Evolutionary conservation across 129 eudicot species (phyloP).

Genomic region (Ambrosia artemisiifolia): DNA sequence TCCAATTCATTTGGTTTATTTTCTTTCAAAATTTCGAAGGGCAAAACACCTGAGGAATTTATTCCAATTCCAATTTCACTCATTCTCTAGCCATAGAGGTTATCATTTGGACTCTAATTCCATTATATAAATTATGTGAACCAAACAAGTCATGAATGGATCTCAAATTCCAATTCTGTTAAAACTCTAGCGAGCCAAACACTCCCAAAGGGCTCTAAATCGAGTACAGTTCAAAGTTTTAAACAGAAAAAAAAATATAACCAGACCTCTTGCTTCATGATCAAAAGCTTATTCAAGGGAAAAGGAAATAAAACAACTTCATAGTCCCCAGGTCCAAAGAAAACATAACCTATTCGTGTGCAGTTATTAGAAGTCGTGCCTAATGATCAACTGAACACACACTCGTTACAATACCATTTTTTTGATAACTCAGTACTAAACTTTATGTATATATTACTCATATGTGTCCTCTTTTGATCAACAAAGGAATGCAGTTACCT

Average conservation of each 20-base stretch:
- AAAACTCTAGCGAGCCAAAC: no score
- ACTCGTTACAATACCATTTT: conserved; percentile 7
- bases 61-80: no score
- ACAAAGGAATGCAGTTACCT: conserved; percentile 20
- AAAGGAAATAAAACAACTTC: background rate
- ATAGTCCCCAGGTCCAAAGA: background rate
- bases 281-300: background rate
- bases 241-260: background rate
- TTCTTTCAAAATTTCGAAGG: no score
- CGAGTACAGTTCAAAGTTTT: background rate
- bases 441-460: background rate
- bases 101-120: no score
- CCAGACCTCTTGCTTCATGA: background rate
- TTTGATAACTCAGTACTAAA: background rate
- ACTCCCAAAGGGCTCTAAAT: background rate
- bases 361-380: conserved; percentile 6
- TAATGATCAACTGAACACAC: background rate
- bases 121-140: no score
- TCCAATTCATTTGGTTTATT: no score
- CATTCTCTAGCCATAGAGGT: no score
- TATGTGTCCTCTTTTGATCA: conserved; percentile 1
- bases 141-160: background rate
- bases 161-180: background rate
- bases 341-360: background rate
- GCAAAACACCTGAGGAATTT: no score